Conservation (phyloP, 306 rosid genomes). For the Prunus padus region DNA sequence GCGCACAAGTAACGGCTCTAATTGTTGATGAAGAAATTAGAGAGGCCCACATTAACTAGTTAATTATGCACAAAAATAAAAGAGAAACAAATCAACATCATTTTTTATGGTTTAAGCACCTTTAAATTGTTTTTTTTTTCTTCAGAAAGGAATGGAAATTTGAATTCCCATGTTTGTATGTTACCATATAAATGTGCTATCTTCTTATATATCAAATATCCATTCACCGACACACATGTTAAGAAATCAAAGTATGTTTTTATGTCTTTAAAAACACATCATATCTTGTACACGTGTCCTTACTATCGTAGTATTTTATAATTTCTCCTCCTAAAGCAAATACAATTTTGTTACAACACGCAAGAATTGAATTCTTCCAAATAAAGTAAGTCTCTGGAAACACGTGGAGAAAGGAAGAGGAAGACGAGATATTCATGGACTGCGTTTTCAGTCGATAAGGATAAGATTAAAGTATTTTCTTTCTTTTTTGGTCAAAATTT, state of each 20-base stretch:
- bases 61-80: neutral
- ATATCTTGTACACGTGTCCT: too few relatives aligned
- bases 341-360: too few relatives aligned
- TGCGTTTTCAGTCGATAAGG: neutral
- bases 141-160: neutral
- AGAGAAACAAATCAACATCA: neutral
- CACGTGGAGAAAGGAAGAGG: neutral
- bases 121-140: neutral
- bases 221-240: neutral
- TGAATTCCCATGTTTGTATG: neutral
- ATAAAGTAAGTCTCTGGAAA: neutral
- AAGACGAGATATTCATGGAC: neutral
- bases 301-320: too few relatives aligned
- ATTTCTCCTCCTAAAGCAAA: too few relatives aligned
- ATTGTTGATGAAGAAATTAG: slow-evolving; percentile 15
- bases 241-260: neutral
- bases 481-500: neutral
- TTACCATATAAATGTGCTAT: neutral
- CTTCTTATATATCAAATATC: neutral
- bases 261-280: neutral
- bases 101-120: neutral
- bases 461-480: neutral
- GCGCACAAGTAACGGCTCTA: slow-evolving; percentile 2
- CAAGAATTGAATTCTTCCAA: neutral
- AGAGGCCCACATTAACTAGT: neutral